phyloP scores from a whole-genome alignment of 495 filamentous ascomycete genomes.

The Lentithecium fluviatile region DNA sequence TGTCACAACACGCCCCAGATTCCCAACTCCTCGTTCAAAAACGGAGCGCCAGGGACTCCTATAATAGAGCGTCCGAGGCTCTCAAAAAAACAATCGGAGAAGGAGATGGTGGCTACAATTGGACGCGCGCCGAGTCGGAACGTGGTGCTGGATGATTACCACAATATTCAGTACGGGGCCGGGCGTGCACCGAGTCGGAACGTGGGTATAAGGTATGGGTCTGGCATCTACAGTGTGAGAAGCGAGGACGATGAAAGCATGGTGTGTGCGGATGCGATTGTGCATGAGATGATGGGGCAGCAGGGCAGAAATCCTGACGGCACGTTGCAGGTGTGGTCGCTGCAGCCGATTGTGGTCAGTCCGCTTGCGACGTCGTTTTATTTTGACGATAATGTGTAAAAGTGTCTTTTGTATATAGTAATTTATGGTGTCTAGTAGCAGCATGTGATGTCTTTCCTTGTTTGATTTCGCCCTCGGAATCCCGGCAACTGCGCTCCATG shows the following conservation, averaged over 20 bases:
- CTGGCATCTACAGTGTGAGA: background rate
- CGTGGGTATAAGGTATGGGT: too few species aligned
- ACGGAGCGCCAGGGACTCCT: background rate
- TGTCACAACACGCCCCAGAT: background rate
- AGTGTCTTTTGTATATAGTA: background rate
- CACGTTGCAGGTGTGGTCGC: conserved; percentile 7
- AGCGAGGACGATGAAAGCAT: conserved; percentile 28
- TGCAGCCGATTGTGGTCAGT: conserved; percentile 21
- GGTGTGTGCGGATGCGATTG: conserved; percentile 21
- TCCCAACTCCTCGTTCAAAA: background rate
- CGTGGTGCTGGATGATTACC: conserved; percentile 13
- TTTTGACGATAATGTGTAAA: background rate
- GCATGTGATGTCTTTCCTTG: background rate
- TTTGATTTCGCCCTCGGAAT: too few species aligned
- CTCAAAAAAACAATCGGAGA: background rate
- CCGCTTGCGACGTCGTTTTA: conserved; percentile 18
- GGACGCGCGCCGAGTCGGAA: conserved; percentile 8
- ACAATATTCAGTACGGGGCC: background rate
- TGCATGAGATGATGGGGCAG: conserved; percentile 3
- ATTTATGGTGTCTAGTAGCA: background rate
- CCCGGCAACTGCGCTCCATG: too few species aligned
- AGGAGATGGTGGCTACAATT: background rate
- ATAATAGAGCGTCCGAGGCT: background rate
- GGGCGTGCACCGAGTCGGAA: too few species aligned
- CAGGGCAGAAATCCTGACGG: conserved; percentile 23